Percentiles rank a stretch among this genome's conserved stretches.
phyloP scores from a whole-genome alignment of 208 protist genomes.

The Trypanosomatidae sp. region DNA sequence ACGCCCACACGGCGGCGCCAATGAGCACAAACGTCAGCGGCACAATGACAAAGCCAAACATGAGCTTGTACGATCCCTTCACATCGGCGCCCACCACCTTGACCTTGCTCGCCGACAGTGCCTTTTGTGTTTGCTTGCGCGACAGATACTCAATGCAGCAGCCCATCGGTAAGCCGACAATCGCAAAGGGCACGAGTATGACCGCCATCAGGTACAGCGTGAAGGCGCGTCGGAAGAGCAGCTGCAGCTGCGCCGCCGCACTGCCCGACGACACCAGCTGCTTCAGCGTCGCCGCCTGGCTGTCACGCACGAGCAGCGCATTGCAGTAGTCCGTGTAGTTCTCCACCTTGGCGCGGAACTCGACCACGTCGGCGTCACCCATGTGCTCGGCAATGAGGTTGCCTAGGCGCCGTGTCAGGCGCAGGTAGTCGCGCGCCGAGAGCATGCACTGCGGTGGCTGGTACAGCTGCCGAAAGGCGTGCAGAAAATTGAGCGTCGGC shows the following conservation, averaged over 20 bases:
- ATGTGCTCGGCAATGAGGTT: slow-evolving; percentile 55
- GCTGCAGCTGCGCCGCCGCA: slow-evolving; percentile 30
- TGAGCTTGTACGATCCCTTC: slow-evolving; percentile 80
- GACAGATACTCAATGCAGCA: slow-evolving; percentile 33
- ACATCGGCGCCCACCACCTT: slow-evolving; percentile 88
- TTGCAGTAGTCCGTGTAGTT: slow-evolving; percentile 77
- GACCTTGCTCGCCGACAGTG: slow-evolving; percentile 66
- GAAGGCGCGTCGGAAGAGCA: slow-evolving; percentile 61
- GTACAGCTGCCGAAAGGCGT: slow-evolving; percentile 84
- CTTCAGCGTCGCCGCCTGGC: slow-evolving; percentile 73
- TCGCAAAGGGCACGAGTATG: slow-evolving; percentile 71
- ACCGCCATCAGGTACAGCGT: slow-evolving; percentile 64
- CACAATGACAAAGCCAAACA: slow-evolving; percentile 49
- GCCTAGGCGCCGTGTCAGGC: slow-evolving; percentile 72
- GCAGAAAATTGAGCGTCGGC: slow-evolving; percentile 79
- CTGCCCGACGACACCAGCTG: slow-evolving; percentile 32
- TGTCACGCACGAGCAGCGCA: slow-evolving; percentile 69
- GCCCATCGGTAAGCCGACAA: slow-evolving; percentile 69
- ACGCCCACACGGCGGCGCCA: slow-evolving; percentile 40
- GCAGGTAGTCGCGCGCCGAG: slow-evolving; percentile 61
- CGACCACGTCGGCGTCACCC: slow-evolving; percentile 39
- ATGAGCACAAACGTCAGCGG: slow-evolving; percentile 44
- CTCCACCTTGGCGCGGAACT: slow-evolving; percentile 63
- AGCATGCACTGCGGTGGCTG: slow-evolving; percentile 71
- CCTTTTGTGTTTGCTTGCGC: slow-evolving; percentile 37